Evolutionary conservation across 257 asterid species (phyloP), one percentile per base, ranked within the genome.

Genomic region (Thymus mandschuricus): DNA sequence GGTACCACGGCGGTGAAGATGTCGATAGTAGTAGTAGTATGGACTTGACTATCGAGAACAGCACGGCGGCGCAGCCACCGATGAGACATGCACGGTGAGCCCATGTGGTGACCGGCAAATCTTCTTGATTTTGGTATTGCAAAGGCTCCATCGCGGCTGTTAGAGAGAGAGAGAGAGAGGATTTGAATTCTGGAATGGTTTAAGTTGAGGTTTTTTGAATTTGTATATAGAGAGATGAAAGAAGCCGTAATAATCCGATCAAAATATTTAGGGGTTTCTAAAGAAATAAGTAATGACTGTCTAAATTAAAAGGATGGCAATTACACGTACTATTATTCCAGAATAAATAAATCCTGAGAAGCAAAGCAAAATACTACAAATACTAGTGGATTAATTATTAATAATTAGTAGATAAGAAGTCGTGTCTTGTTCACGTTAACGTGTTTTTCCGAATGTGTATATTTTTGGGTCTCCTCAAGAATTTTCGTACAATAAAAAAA

Each of bases 41-140:
- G 41, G 82, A 69, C 15, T 81, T 80, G 64, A 51, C 58, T 34
- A 76, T 40, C 49, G 82, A 70, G 21, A 83, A 13, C 21, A 75
- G 29, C 38, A 73, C 69, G 50, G 85, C 55, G 34, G 76, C 71
- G 82, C 88, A 80, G 64, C 84, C 85, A 1, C 44, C 21, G 64
- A 72, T 33, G 21, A 83, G 54, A 60, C 80, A 80, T 66, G 83
- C 83, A 55, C 78, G 75, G 58, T 83, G 83, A 27, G 64, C 52
- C 80, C 77, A 73, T 5, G 76, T 75, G 38, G 79, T 75, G 48
- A 62, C 55, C n/a, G 56, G 79, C 79, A 71, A 65, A 38, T 5
- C 73, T 69, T 76, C 74, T 45, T 55, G 56, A 40, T 50, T 73
- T 31, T 69, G 66, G 35, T 60, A 40, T 9, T 70, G 68, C 3